These are phyloP conservation scores for Fagopyrum tataricum DNA, from an alignment of 148 eudicot genomes.

Conservation along the genomic window DNA sequence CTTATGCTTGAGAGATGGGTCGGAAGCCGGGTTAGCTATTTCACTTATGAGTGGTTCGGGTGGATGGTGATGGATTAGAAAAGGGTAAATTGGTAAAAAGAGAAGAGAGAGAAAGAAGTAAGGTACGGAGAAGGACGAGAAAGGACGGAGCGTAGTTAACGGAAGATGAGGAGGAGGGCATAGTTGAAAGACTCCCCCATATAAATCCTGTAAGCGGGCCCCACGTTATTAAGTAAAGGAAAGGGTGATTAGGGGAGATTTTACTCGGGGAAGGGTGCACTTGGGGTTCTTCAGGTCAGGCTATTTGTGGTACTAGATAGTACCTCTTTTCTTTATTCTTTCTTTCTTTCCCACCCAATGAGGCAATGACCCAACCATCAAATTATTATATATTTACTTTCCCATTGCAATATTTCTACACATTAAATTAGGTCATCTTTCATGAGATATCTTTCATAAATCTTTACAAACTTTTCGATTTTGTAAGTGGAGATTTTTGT, in stretches of 20 bases:
- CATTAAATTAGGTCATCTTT: too few species aligned
- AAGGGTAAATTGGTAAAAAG: not conserved
- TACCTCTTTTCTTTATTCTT: not conserved
- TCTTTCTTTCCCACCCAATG: not conserved
- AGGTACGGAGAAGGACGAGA: constrained; percentile 68
- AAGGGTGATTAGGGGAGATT: not conserved
- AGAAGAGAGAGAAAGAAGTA: not conserved
- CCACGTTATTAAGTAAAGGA: not conserved
- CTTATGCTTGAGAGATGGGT: too few species aligned
- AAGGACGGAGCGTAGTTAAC: constrained; percentile 27
- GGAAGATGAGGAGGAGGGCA: constrained; percentile 17
- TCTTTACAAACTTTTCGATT: too few species aligned
- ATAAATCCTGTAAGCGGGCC: too few species aligned
- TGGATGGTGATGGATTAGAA: not conserved
- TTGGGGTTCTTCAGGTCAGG: not conserved
- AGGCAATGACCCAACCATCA: too few species aligned
- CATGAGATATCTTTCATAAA: too few species aligned
- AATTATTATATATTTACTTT: too few species aligned
- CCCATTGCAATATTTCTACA: too few species aligned
- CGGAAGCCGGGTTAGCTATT: too few species aligned
- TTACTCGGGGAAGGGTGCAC: not conserved
- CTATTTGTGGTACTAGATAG: not conserved
- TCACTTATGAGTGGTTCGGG: too few species aligned
- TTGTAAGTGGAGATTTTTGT: too few species aligned
- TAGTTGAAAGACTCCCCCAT: constrained; percentile 12